Evolutionary conservation across 345 rosid species (phyloP), one percentile per base, ranked within the genome.

Genomic region (Microcos paniculata): DNA sequence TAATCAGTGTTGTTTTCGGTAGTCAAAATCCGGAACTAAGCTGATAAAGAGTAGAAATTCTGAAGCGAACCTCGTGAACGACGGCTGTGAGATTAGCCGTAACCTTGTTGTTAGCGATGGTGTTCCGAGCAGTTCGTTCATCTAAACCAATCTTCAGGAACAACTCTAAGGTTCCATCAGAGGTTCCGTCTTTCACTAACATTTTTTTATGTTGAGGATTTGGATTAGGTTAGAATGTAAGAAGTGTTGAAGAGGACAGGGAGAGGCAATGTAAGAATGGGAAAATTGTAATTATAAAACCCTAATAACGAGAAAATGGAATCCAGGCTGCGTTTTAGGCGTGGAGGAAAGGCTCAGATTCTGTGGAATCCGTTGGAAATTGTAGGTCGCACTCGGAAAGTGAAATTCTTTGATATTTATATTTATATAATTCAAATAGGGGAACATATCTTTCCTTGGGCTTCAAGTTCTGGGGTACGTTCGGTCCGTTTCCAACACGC

Each of bases 121-220:
- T 92, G 87, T 92, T 88, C 31, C 79, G 75, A 15, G 97, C 98
- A 6, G 93, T 96, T 59, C 89, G 84, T 74, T 93, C 95, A 24
- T 96, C 99, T 69, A 96, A 85, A 43, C 96, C 96, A 15, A 89
- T 90, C 78, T 88, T 93, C 75, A 93, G 78, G 80, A 96, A 96
- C 55, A 90, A 86, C 77, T 93, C 91, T 48, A 91, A 28, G 18
- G 82, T 72, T 68, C 71, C 72, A 56, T 80, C 83, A 51, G 85
- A 71, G 33, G 72, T 83, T 19, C 76, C 90, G 62, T 83, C 87
- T 76, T 75, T 83, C 53, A 79, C 82, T 76, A 56, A 87, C 86
- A 87, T 86, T 71, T 78, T 70, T 42, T 67, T 67, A n/a, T n/a
- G n/a, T 8, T 45, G 14, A 28, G 26, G 42, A 48, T 68, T 28